A percentile compares a stretch with the other conserved stretches of the same genome.
These are phyloP conservation scores for Aquilaria agallochum DNA, from an alignment of 441 rosid genomes.

Conservation along the genomic window DNA sequence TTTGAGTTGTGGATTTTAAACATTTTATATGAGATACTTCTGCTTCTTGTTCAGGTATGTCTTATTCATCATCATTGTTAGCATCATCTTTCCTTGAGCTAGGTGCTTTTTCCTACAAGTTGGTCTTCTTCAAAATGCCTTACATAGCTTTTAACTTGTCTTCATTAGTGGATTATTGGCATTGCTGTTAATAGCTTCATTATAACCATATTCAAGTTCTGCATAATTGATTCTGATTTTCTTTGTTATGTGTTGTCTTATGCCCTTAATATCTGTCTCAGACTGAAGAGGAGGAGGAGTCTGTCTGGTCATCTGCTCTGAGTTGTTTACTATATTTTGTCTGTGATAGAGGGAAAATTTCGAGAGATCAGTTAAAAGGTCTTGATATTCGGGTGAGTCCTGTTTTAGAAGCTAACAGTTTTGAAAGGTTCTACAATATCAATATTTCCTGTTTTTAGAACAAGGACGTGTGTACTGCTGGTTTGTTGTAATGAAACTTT, in stretches of 20 bases:
- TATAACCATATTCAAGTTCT: neutral
- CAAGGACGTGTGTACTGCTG: too few species aligned
- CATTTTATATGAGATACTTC: conserved; percentile 87
- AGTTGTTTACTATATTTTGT: conserved; percentile 98
- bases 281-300: conserved; percentile 90
- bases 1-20: conserved; percentile 95
- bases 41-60: conserved; percentile 94
- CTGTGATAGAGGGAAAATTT: conserved; percentile 87
- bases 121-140: too few species aligned
- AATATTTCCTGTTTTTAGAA: too few species aligned
- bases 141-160: too few species aligned
- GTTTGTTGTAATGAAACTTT: too few species aligned
- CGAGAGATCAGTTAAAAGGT: conserved; percentile 75
- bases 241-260: conserved; percentile 14
- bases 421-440: too few species aligned
- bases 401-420: conserved; percentile 2
- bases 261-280: conserved; percentile 30
- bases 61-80: neutral
- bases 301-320: conserved; percentile 95
- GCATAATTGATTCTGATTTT: conserved; percentile 2
- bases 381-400: conserved; percentile 95
- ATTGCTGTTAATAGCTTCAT: neutral
- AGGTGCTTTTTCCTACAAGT: neutral
- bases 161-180: too few species aligned
- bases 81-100: too few species aligned